Percentiles rank a stretch among this genome's conserved stretches.
These are phyloP conservation scores for Sindora glabra DNA, from an alignment of 306 rosid species.

Conservation along the genomic window DNA sequence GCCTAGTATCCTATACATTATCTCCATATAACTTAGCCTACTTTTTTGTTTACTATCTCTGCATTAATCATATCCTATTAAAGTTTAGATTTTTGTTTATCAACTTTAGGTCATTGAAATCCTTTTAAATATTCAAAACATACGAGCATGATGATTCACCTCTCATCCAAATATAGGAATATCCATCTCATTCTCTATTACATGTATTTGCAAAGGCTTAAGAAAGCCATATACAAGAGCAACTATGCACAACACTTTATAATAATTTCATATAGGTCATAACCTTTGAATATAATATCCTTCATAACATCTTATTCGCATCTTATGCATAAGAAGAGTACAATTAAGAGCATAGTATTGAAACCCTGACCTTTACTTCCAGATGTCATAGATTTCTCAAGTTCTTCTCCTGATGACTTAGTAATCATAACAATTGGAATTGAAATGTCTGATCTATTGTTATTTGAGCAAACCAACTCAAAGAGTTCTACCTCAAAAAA, in stretches of 20 bases:
- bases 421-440: conserved; percentile 69
- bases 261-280: too few species aligned
- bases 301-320: too few species aligned
- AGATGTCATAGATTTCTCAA: conserved; percentile 31
- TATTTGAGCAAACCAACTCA: conserved; percentile 58
- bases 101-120: too few species aligned
- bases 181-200: neutral
- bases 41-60: too few species aligned
- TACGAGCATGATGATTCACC: neutral
- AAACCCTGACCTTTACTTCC: conserved; percentile 51
- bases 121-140: too few species aligned
- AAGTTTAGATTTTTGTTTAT: too few species aligned
- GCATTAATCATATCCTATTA: too few species aligned
- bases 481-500: conserved; percentile 36
- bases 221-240: neutral
- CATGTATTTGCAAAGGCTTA: neutral
- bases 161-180: neutral
- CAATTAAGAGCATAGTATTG: neutral
- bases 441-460: conserved; percentile 31
- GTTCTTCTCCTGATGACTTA: conserved; percentile 47
- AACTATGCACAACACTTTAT: neutral
- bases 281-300: too few species aligned
- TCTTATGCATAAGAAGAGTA: neutral
- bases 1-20: too few species aligned
- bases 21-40: too few species aligned